Conservation (phyloP, 2,329 filamentous ascomycete species). For the Canariomyces notabilis region DNA sequence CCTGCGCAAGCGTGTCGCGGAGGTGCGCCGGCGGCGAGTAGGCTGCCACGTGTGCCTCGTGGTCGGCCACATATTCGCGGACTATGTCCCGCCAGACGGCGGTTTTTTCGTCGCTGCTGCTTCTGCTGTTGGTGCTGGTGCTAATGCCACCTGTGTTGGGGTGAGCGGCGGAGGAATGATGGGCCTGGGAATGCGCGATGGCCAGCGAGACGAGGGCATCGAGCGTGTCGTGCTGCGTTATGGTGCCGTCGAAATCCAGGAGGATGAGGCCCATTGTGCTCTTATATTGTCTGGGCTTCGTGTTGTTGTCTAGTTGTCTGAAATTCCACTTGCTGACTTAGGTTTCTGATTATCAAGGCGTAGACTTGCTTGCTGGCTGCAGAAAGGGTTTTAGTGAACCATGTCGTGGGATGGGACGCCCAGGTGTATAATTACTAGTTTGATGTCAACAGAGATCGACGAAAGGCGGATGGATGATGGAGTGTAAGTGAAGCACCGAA, state of each 20-base stretch:
- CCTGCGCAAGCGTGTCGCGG: constrained; percentile 34
- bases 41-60: constrained; percentile 22
- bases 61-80: constrained; percentile 40
- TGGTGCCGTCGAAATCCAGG: constrained; percentile 57
- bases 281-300: background rate
- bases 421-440: too few relatives aligned
- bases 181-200: constrained; percentile 26
- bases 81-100: constrained; percentile 35
- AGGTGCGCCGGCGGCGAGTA: constrained; percentile 32
- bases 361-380: too few relatives aligned
- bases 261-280: constrained; percentile 33
- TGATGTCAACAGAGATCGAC: too few relatives aligned
- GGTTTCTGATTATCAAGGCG: too few relatives aligned
- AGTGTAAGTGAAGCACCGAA: too few relatives aligned
- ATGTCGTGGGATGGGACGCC: too few relatives aligned
- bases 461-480: too few relatives aligned
- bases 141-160: background rate
- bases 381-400: too few relatives aligned
- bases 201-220: constrained; percentile 41
- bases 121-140: constrained; percentile 1
- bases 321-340: too few relatives aligned
- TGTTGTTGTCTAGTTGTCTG: background rate
- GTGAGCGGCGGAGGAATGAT: background rate
- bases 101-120: background rate
- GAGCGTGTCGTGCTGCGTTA: constrained; percentile 51